phyloP scores from a whole-genome alignment of 352 stramenopile genomes.

The Phytophthora ohioensis region DNA sequence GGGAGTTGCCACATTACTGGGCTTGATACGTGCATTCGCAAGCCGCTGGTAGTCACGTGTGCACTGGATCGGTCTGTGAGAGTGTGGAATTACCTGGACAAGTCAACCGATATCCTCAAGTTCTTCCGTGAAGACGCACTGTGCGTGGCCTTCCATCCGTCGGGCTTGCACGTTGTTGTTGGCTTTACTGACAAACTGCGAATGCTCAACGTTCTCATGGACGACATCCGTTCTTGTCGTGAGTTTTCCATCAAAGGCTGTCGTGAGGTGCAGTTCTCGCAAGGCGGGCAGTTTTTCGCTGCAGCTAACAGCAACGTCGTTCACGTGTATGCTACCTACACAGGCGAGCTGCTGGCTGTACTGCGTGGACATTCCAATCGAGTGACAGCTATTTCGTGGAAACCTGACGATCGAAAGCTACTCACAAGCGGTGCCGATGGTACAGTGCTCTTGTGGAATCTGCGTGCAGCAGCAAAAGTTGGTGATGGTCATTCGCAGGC shows the following conservation, averaged over 20 bases:
- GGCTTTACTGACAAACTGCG: constrained; percentile 95
- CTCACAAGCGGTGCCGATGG: constrained; percentile 82
- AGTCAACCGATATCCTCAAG: constrained; percentile 92
- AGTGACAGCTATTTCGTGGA: constrained; percentile 84
- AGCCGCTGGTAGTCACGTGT: constrained; percentile 92
- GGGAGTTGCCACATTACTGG: constrained; percentile 86
- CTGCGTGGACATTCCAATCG: constrained; percentile 86
- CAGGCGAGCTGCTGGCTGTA: constrained; percentile 71
- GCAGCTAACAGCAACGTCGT: constrained; percentile 91
- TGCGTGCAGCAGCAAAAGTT: constrained; percentile 77
- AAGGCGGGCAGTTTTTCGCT: constrained; percentile 92
- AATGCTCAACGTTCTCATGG: constrained; percentile 95
- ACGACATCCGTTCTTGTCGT: constrained; percentile 92
- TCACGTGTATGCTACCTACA: constrained; percentile 87
- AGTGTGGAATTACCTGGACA: constrained; percentile 96
- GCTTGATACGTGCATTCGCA: constrained; percentile 94
- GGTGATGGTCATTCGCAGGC: constrained; percentile 83
- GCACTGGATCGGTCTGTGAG: constrained; percentile 92
- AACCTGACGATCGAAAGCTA: constrained; percentile 79
- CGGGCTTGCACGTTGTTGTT: constrained; percentile 88
- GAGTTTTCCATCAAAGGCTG: constrained; percentile 94
- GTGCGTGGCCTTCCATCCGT: constrained; percentile 93
- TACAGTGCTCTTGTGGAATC: constrained; percentile 80
- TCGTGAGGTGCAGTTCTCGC: constrained; percentile 91
- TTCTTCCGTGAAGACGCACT: constrained; percentile 92